Percentiles rank a stretch among this genome's conserved stretches.
phyloP scores from a whole-genome alignment of 1,284 basidiomycete species.

The Trametes hirsuta region DNA sequence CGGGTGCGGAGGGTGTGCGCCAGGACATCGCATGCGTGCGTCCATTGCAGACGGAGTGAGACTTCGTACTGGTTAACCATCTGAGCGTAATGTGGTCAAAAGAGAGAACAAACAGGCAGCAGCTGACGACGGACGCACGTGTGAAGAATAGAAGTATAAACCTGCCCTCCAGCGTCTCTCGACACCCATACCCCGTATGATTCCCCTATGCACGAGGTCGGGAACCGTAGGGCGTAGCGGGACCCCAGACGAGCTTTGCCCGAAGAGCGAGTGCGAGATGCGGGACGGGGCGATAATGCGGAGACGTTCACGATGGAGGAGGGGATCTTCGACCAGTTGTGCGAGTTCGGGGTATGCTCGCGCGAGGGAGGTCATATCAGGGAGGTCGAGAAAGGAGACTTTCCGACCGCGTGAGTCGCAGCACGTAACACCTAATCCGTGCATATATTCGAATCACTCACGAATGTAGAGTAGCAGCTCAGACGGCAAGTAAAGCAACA shows the following conservation, averaged over 20 bases:
- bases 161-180: constrained; percentile 67
- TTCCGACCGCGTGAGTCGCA: not conserved
- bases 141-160: constrained; percentile 61
- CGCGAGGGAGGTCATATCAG: constrained; percentile 60
- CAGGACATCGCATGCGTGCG: constrained; percentile 50
- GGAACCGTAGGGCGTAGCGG: constrained; percentile 62
- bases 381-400: constrained; percentile 74
- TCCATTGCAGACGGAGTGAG: constrained; percentile 50
- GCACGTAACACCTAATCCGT: not conserved
- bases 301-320: constrained; percentile 61
- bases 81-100: constrained; percentile 34
- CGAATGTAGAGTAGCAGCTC: constrained; percentile 64
- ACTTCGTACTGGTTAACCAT: constrained; percentile 63
- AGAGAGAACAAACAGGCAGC: not conserved
- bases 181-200: constrained; percentile 67
- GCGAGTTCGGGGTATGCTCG: constrained; percentile 49
- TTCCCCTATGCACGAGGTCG: constrained; percentile 67
- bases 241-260: constrained; percentile 51
- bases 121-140: constrained; percentile 44
- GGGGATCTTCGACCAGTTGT: constrained; percentile 57
- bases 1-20: constrained; percentile 49
- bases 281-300: constrained; percentile 67
- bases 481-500: constrained; percentile 43
- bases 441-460: constrained; percentile 34
- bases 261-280: constrained; percentile 65